These are phyloP conservation scores for Dendryphion nanum DNA, from an alignment of 2,329 filamentous ascomycete genomes.

Conservation along the genomic window DNA sequence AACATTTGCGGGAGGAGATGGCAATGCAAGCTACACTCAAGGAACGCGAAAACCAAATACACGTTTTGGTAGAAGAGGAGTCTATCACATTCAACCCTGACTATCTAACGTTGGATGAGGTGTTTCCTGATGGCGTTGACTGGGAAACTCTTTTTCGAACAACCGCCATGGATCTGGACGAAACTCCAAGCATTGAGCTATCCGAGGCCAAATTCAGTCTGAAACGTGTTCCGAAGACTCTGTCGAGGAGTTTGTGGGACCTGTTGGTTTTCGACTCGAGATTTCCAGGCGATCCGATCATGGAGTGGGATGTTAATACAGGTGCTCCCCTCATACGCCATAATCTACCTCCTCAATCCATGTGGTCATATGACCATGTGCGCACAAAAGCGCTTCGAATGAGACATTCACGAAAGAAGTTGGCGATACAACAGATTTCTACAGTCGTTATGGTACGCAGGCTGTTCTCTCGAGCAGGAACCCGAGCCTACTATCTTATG, in stretches of 20 bases:
- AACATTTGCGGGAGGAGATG: constrained; percentile 47
- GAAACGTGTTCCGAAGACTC: constrained; percentile 7
- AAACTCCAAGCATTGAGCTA: neutral
- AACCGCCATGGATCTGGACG: neutral
- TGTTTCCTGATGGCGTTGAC: neutral
- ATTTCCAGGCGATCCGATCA: constrained; percentile 19
- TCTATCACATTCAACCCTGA: neutral
- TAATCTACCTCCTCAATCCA: constrained; percentile 45
- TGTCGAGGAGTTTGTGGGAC: constrained; percentile 21
- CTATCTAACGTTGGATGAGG: neutral
- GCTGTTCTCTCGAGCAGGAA: neutral
- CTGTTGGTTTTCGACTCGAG: constrained; percentile 29
- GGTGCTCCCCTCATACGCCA: constrained; percentile 28
- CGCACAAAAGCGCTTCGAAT: constrained; percentile 30
- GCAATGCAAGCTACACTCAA: constrained; percentile 5
- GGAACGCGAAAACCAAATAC: neutral
- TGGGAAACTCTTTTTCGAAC: neutral
- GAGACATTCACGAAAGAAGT: constrained; percentile 43
- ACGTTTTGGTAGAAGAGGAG: neutral
- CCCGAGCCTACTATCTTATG: too few species aligned
- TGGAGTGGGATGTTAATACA: constrained; percentile 43
- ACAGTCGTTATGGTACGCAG: constrained; percentile 38
- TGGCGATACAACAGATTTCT: constrained; percentile 41
- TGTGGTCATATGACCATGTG: constrained; percentile 40
- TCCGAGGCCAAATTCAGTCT: neutral